Conservation (phyloP, 805 yeast genomes). For the Suhomyces sp. region DNA sequence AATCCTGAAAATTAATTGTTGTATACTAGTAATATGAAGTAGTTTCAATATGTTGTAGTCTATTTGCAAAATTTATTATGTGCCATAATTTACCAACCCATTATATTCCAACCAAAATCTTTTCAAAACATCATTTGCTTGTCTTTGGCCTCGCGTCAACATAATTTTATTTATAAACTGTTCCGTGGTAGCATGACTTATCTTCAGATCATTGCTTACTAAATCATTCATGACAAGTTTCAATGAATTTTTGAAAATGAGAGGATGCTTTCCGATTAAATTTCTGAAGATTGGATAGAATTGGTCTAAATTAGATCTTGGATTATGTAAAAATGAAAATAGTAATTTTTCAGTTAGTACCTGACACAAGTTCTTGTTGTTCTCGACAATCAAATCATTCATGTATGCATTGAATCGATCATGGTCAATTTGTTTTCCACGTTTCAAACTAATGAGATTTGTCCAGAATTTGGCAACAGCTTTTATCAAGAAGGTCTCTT, state of each 20-base stretch:
- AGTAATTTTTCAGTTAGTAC: constrained; percentile 26
- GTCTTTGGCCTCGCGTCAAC: constrained; percentile 64
- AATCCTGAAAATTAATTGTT: background rate
- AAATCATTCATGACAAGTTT: constrained; percentile 8
- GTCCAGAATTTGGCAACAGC: constrained; percentile 58
- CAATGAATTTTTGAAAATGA: constrained; percentile 39
- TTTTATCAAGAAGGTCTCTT: constrained; percentile 56
- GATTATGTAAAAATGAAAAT: constrained; percentile 35
- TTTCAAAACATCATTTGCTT: constrained; percentile 55
- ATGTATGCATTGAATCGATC: constrained; percentile 22
- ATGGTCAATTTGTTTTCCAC: constrained; percentile 44
- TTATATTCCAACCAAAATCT: constrained; percentile 65
- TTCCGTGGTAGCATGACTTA: background rate
- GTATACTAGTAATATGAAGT: background rate
- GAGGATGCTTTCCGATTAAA: constrained; percentile 46
- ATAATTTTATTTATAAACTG: constrained; percentile 52
- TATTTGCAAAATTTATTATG: background rate
- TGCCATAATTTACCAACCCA: constrained; percentile 46
- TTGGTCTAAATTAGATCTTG: constrained; percentile 60
- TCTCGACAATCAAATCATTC: constrained; percentile 6
- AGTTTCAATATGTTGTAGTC: background rate
- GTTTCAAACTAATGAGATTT: constrained; percentile 42
- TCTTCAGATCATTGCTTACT: background rate
- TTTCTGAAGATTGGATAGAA: constrained; percentile 53
- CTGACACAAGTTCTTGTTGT: constrained; percentile 19